Percentiles rank a stretch among this genome's conserved stretches.
phyloP scores from a whole-genome alignment of 768 basidiomycete genomes.

The Lepiota subincarnata region DNA sequence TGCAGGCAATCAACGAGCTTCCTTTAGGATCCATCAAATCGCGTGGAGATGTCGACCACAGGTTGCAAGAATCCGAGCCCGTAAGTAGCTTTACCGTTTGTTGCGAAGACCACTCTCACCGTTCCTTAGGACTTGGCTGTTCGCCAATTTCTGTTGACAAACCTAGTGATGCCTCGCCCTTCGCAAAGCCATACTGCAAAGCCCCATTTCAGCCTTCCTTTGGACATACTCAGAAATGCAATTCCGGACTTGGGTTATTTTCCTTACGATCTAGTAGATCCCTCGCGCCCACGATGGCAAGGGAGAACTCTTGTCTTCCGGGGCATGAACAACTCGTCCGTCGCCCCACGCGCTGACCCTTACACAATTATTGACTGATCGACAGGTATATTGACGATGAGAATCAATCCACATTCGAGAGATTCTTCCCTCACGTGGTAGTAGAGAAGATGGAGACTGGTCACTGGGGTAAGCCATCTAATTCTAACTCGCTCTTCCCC shows the following conservation, averaged over 20 bases:
- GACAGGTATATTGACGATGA: slow-evolving; percentile 69
- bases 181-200: slow-evolving; percentile 27
- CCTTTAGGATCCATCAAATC: slow-evolving; percentile 41
- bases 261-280: slow-evolving; percentile 47
- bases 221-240: slow-evolving; percentile 56
- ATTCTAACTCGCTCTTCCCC: neutral
- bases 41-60: slow-evolving; percentile 65
- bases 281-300: slow-evolving; percentile 47
- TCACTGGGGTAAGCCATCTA: slow-evolving; percentile 72
- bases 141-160: slow-evolving; percentile 84
- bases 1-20: slow-evolving; percentile 67
- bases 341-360: slow-evolving; percentile 6
- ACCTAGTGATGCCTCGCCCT: slow-evolving; percentile 45
- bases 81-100: slow-evolving; percentile 34
- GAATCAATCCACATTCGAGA: slow-evolving; percentile 55
- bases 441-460: slow-evolving; percentile 67
- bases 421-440: slow-evolving; percentile 70
- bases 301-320: slow-evolving; percentile 73
- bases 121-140: slow-evolving; percentile 59
- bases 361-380: neutral
- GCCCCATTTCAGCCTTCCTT: slow-evolving; percentile 67
- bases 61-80: slow-evolving; percentile 58
- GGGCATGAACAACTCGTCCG: slow-evolving; percentile 71
- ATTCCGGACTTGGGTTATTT: slow-evolving; percentile 76
- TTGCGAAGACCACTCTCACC: neutral